These are phyloP conservation scores for Rhodotorula toruloides DNA, from an alignment of 768 basidiomycete species.

Conservation along the genomic window DNA sequence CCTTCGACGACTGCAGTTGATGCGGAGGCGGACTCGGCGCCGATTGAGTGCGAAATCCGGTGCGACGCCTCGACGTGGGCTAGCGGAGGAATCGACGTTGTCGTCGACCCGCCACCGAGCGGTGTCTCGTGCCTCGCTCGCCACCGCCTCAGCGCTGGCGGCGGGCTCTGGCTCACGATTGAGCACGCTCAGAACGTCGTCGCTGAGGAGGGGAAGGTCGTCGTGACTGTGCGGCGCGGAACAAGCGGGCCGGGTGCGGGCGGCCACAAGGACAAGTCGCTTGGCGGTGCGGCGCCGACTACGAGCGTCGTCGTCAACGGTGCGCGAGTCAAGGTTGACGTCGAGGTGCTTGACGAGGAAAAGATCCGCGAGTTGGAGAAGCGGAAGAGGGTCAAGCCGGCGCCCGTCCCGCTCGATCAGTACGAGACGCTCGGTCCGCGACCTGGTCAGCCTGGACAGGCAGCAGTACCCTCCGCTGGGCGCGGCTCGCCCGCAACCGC, in stretches of 20 bases:
- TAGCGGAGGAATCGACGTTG: constrained; percentile 69
- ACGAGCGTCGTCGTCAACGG: constrained; percentile 64
- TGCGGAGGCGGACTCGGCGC: constrained; percentile 39
- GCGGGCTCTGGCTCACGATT: constrained; percentile 89
- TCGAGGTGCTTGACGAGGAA: constrained; percentile 77
- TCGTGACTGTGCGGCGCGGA: constrained; percentile 17
- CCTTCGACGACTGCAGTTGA: constrained; percentile 39
- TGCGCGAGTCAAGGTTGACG: constrained; percentile 71
- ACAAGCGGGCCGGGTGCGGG: too few relatives aligned
- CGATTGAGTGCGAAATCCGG: constrained; percentile 40
- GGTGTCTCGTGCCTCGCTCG: constrained; percentile 74
- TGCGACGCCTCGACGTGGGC: constrained; percentile 44
- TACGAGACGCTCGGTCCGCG: constrained; percentile 45
- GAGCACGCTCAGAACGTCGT: constrained; percentile 73
- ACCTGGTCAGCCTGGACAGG: not conserved
- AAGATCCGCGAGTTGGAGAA: constrained; percentile 78
- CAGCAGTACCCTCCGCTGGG: not conserved
- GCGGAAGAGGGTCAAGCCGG: constrained; percentile 78
- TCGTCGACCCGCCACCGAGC: constrained; percentile 87
- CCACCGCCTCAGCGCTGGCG: constrained; percentile 82
- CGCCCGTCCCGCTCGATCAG: constrained; percentile 84
- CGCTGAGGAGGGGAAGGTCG: constrained; percentile 12
- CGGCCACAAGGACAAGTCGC: too few relatives aligned
- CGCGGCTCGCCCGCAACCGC: not conserved
- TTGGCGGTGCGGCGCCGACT: not conserved